Conservation (phyloP, 2,329 filamentous ascomycete species). For the Scedosporium minutisporum region DNA sequence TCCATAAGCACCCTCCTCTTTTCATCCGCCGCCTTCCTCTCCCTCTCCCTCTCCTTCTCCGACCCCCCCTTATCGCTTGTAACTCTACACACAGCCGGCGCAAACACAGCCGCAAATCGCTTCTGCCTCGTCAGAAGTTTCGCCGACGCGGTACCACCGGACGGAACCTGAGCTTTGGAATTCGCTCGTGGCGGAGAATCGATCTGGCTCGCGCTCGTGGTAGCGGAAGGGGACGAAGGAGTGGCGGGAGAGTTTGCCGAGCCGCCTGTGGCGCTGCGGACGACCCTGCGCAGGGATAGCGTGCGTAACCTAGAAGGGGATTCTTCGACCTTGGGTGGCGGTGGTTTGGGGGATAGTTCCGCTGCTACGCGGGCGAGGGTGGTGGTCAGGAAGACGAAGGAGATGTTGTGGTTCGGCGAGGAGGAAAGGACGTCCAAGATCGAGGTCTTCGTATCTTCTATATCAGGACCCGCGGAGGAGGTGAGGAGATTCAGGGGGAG, state of each 20-base stretch:
- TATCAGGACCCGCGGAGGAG: slow-evolving; percentile 4
- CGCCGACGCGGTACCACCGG: slow-evolving; percentile 18
- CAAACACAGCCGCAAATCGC: slow-evolving; percentile 56
- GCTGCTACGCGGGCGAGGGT: slow-evolving; percentile 52
- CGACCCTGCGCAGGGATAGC: slow-evolving; percentile 5
- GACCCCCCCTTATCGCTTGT: slow-evolving; percentile 12
- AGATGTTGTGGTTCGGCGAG: slow-evolving; percentile 72
- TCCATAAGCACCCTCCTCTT: slow-evolving; percentile 59
- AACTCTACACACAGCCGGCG: slow-evolving; percentile 49
- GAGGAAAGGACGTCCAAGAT: slow-evolving; percentile 66
- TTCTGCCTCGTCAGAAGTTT: slow-evolving; percentile 50
- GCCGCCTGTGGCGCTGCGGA: slow-evolving; percentile 10
- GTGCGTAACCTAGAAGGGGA: slow-evolving; percentile 3
- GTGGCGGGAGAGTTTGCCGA: slow-evolving; percentile 6
- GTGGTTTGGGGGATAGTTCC: slow-evolving; percentile 30
- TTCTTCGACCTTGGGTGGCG: slow-evolving; percentile 2
- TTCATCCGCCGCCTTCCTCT: slow-evolving; percentile 47
- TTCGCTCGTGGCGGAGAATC: slow-evolving; percentile 16
- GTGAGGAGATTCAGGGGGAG: slow-evolving; percentile 54
- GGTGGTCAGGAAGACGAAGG: slow-evolving; percentile 77
- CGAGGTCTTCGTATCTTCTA: slow-evolving; percentile 36
- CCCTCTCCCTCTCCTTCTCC: slow-evolving; percentile 38
- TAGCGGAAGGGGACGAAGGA: slow-evolving; percentile 30
- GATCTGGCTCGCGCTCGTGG: slow-evolving; percentile 21
- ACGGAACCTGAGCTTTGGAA: slow-evolving; percentile 9